Evolutionary conservation across 306 rosid species (phyloP).

Genomic region (Glycyrrhiza uralensis): DNA sequence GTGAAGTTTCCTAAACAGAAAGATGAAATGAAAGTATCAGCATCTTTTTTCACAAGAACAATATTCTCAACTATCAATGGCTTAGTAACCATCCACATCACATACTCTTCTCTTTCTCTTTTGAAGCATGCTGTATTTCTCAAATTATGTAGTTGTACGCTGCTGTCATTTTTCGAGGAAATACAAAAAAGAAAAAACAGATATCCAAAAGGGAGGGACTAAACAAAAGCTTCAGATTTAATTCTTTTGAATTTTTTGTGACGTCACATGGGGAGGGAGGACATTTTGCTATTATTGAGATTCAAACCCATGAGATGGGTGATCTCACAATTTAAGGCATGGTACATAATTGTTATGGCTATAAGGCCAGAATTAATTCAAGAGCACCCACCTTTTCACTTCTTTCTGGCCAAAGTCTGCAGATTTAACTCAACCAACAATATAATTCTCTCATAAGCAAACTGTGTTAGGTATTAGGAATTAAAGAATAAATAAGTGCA

Average conservation of each 20-base stretch:
- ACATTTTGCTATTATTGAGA: not conserved
- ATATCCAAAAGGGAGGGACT: not conserved
- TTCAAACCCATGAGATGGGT: not conserved
- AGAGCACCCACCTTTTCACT: not conserved
- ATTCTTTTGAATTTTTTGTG: not conserved
- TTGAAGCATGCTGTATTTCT: not conserved
- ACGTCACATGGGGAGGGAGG: not conserved
- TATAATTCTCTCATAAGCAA: not conserved
- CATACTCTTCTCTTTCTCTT: not conserved
- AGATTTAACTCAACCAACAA: not conserved
- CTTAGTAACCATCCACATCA: not conserved
- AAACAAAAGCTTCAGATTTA: not conserved
- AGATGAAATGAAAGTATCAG: too few relatives aligned
- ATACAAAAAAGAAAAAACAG: not conserved
- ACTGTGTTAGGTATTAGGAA: not conserved
- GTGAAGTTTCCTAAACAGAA: not conserved
- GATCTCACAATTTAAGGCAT: not conserved
- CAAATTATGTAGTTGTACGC: not conserved
- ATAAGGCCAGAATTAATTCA: not conserved
- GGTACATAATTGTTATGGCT: not conserved
- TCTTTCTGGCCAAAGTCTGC: not conserved
- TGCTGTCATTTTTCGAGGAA: not conserved
- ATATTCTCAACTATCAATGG: too few relatives aligned
- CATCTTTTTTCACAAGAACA: too few relatives aligned
- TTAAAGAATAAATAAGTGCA: not conserved